These are phyloP conservation scores for Colletotrichum somersetense DNA, from an alignment of 2,329 filamentous ascomycete genomes.

Conservation along the genomic window DNA sequence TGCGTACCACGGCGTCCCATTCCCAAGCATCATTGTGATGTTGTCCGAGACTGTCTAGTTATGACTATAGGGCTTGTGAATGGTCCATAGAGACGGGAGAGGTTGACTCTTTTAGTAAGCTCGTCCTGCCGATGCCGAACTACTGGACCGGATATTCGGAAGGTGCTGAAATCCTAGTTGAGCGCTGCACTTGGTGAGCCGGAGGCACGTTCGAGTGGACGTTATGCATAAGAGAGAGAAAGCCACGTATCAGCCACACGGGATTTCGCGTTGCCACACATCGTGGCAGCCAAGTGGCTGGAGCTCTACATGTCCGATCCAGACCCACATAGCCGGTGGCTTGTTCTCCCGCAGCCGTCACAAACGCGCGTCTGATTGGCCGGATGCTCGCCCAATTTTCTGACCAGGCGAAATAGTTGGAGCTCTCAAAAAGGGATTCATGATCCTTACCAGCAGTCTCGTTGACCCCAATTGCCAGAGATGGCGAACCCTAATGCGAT, in stretches of 20 bases:
- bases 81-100: neutral
- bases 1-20: neutral
- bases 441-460: constrained; percentile 29
- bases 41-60: neutral
- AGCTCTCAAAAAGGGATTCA: constrained; percentile 29
- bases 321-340: constrained; percentile 16
- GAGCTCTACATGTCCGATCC: neutral
- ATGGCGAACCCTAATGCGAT: constrained; percentile 50
- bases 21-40: neutral
- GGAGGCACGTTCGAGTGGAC: neutral
- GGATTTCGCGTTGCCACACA: neutral
- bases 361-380: constrained; percentile 26
- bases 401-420: constrained; percentile 36
- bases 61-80: neutral
- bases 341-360: constrained; percentile 36
- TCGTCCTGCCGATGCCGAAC: too few species aligned
- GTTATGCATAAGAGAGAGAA: neutral
- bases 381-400: constrained; percentile 27
- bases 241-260: neutral
- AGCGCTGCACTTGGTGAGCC: neutral
- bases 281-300: neutral
- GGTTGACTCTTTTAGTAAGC: neutral
- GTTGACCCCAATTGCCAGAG: constrained; percentile 36
- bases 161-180: neutral
- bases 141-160: neutral